Base-by-base conservation (phyloP, 2,329 filamentous ascomycete species). In the Fonsecaea nubica region DNA sequence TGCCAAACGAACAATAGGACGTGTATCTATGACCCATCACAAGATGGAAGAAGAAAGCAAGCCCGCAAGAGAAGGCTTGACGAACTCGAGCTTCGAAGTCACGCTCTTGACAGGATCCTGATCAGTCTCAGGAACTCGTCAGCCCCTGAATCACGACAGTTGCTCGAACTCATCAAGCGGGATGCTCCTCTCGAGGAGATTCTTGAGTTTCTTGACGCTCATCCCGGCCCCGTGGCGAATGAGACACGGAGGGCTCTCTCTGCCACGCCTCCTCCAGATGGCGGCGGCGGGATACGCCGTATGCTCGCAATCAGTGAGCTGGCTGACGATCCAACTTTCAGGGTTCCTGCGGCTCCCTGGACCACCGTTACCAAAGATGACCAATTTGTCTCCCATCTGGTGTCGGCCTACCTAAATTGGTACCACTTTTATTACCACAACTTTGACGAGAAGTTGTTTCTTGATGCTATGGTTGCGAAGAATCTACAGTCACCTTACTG, bases 21-120 rank as follows among this genome's bases (percentile, higher is more conserved):
- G 48, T 80, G 78, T 55, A 69, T 73, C 6, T 80, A 80, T 70
- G 76, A 79, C 65, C 74, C 75, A 56, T 74, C 69, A 15, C 74
- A 74, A 42, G 78, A 80, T 60, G 68, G 77, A 3, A 72, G 78
- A 50, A 77, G 77, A 30, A 79, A 79, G 68, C 74, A 77, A 18
- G 75, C 74, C 40, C 74, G 75, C 15, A 78, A 77, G 67, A 75
- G 76, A 25, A 77, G 75, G 12, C 70, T 77, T 10, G 72, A 74
- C 13, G 78, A 80, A 61, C 70, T 79, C 45, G 72, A 75, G 58
- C 73, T 75, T 58, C 76, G 77, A 61, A 78, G 74, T 60, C 68
- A 74, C 45, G 62, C 79, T 57, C 60, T 79, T 2, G 70, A 74
- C 50, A 71, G 72, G 25, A 67, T 80, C 36, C 54, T 79, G n/a